Percentiles rank a stretch among this genome's conserved stretches.
Conservation (phyloP, 2,329 filamentous ascomycete species). For the Saccharata proteae region DNA sequence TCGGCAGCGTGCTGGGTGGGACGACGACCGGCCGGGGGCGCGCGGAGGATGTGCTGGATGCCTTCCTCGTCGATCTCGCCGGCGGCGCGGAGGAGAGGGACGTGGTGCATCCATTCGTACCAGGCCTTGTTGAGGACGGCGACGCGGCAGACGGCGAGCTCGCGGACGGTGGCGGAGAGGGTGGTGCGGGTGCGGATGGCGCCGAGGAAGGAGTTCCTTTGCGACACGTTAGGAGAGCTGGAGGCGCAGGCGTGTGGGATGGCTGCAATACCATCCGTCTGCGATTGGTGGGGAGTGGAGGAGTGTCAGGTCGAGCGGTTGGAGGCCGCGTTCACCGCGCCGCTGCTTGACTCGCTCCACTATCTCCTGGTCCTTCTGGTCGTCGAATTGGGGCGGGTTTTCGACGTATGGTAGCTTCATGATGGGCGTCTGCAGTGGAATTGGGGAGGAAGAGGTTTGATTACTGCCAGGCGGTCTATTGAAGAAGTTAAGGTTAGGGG, state of each 20-base stretch:
- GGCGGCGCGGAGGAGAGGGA: slow-evolving; percentile 47
- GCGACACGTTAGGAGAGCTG: not conserved
- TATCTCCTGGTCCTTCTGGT: slow-evolving; percentile 37
- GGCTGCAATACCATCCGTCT: slow-evolving; percentile 40
- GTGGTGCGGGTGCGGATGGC: slow-evolving; percentile 42
- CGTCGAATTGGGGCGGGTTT: slow-evolving; percentile 36
- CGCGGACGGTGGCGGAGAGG: slow-evolving; percentile 44
- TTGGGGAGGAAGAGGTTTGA: slow-evolving; percentile 1
- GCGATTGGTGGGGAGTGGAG: slow-evolving; percentile 43
- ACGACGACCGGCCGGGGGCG: slow-evolving; percentile 11
- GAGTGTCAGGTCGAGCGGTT: slow-evolving; percentile 42
- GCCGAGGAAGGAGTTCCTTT: slow-evolving; percentile 43
- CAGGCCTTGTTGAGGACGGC: slow-evolving; percentile 69
- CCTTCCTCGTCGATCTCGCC: slow-evolving; percentile 47
- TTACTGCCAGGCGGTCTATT: too few relatives aligned
- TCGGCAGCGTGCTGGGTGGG: not conserved
- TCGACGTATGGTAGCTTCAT: slow-evolving; percentile 45
- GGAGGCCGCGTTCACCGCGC: slow-evolving; percentile 36
- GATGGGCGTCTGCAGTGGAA: slow-evolving; percentile 11
- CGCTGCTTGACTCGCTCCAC: slow-evolving; percentile 39
- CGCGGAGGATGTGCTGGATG: slow-evolving; percentile 17
- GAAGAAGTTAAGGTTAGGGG: too few relatives aligned
- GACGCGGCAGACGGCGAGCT: slow-evolving; percentile 70
- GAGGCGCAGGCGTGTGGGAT: not conserved
- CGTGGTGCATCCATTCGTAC: slow-evolving; percentile 78